These are phyloP conservation scores for Sanghuangporus sanghuang DNA, from an alignment of 1,284 basidiomycete species.

Conservation along the genomic window DNA sequence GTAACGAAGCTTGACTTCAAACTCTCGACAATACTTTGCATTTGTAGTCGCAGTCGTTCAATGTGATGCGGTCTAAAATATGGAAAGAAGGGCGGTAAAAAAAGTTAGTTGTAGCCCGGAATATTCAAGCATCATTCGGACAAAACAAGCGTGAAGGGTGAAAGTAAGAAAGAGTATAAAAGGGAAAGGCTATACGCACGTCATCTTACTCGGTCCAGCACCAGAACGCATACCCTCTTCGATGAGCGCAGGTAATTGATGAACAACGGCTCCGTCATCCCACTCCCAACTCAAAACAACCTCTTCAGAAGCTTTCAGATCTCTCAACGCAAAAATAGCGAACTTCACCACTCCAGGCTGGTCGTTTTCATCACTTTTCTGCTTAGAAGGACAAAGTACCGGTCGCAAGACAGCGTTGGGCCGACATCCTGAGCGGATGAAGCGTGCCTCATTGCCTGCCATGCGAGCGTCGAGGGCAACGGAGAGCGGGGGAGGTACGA, in stretches of 20 bases:
- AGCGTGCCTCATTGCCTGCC: conserved; percentile 74
- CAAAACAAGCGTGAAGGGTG: conserved; percentile 37
- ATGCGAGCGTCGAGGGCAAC: conserved; percentile 79
- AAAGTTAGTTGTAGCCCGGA: conserved; percentile 9
- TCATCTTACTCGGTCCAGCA: conserved; percentile 16
- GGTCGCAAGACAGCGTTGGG: conserved; percentile 88
- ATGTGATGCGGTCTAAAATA: conserved; percentile 43
- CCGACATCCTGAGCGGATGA: conserved; percentile 79
- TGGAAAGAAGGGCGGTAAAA: conserved; percentile 24
- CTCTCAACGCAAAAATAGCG: conserved; percentile 78
- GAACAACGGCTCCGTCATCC: conserved; percentile 90
- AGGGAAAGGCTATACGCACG: conserved; percentile 12
- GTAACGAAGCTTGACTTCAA: conserved; percentile 71
- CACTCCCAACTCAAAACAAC: conserved; percentile 94
- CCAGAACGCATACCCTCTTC: conserved; percentile 27
- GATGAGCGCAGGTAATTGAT: conserved; percentile 71
- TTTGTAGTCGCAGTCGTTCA: conserved; percentile 52
- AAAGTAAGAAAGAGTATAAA: conserved; percentile 33
- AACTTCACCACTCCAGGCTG: conserved; percentile 55
- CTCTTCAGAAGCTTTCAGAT: conserved; percentile 80
- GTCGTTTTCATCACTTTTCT: conserved; percentile 23
- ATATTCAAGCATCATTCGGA: conserved; percentile 15
- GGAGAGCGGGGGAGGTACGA: conserved; percentile 76
- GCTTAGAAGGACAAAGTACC: conserved; percentile 46
- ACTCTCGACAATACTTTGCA: conserved; percentile 68